Percentiles rank a stretch among this genome's conserved stretches.
Evolutionary conservation across 2,329 filamentous ascomycete genomes (phyloP).

Genomic region (Amauroascus verrucosus): DNA sequence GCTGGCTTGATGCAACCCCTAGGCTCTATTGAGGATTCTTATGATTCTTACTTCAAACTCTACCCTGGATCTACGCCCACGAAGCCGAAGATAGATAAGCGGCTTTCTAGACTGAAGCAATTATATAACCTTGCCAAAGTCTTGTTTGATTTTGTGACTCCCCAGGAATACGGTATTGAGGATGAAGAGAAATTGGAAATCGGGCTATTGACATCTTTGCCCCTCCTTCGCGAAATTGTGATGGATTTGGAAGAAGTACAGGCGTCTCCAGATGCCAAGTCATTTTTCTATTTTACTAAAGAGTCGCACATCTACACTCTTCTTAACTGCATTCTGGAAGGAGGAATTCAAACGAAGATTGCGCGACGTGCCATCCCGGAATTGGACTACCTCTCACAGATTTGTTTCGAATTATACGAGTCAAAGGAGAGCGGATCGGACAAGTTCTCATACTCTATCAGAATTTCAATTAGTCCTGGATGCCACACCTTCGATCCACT

Average conservation of each 20-base stretch:
- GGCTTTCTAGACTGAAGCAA: slow-evolving; percentile 80
- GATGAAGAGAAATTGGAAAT: slow-evolving; percentile 98
- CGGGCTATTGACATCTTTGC: slow-evolving; percentile 83
- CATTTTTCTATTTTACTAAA: slow-evolving; percentile 98
- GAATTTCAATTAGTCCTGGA: slow-evolving; percentile 88
- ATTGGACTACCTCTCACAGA: slow-evolving; percentile 92
- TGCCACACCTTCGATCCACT: slow-evolving; percentile 95
- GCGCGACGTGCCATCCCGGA: slow-evolving; percentile 90
- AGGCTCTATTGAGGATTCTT: slow-evolving; percentile 42
- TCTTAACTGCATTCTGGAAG: slow-evolving; percentile 93
- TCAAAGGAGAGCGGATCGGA: slow-evolving; percentile 70
- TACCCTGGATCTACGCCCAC: slow-evolving; percentile 66
- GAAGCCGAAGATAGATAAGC: slow-evolving; percentile 70
- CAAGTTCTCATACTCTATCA: slow-evolving; percentile 86
- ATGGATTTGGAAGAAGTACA: slow-evolving; percentile 95
- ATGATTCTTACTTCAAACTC: slow-evolving; percentile 76
- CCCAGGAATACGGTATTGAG: slow-evolving; percentile 94
- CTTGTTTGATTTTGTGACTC: slow-evolving; percentile 95
- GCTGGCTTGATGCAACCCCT: slow-evolving; percentile 34
- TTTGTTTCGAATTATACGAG: slow-evolving; percentile 96
- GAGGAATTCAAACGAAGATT: slow-evolving; percentile 94
- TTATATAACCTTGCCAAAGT: slow-evolving; percentile 90
- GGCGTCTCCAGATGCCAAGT: slow-evolving; percentile 84
- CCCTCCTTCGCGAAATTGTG: slow-evolving; percentile 91
- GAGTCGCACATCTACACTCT: slow-evolving; percentile 98